phyloP scores from a whole-genome alignment of 108 stramenopile species.

The Stephanodiscus minutulus region DNA sequence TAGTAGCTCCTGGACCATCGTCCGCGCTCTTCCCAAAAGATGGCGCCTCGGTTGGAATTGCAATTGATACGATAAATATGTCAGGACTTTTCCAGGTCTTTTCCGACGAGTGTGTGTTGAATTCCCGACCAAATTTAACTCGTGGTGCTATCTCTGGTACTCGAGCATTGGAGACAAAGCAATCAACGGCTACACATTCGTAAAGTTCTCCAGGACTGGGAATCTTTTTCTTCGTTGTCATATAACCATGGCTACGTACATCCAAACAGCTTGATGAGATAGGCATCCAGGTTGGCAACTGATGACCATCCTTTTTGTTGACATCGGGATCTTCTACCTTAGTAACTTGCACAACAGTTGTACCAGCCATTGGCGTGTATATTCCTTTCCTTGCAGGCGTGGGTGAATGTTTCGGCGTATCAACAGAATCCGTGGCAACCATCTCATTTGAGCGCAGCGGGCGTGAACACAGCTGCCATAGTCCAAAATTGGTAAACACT shows the following conservation, averaged over 20 bases:
- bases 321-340: constrained; percentile 58
- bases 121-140: constrained; percentile 57
- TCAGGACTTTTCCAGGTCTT: constrained; percentile 86
- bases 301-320: constrained; percentile 51
- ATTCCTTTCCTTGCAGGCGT: neutral
- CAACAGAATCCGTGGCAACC: neutral
- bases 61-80: constrained; percentile 64
- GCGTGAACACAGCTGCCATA: constrained; percentile 37
- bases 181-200: constrained; percentile 67
- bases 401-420: neutral
- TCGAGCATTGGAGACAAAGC: constrained; percentile 65
- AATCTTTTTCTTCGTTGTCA: constrained; percentile 72
- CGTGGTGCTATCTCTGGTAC: constrained; percentile 68
- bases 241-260: constrained; percentile 75
- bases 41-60: constrained; percentile 85
- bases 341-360: constrained; percentile 60
- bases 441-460: neutral
- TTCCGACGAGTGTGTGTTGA: constrained; percentile 29
- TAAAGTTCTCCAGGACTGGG: constrained; percentile 77
- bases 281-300: constrained; percentile 65
- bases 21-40: constrained; percentile 50
- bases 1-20: constrained; percentile 76
- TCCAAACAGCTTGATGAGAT: constrained; percentile 45
- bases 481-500: constrained; percentile 57
- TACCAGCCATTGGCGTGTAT: constrained; percentile 62